Percentiles rank a stretch among this genome's conserved stretches.
Conservation (phyloP, 306 rosid species). For the Cotoneaster glaucophyllus region DNA sequence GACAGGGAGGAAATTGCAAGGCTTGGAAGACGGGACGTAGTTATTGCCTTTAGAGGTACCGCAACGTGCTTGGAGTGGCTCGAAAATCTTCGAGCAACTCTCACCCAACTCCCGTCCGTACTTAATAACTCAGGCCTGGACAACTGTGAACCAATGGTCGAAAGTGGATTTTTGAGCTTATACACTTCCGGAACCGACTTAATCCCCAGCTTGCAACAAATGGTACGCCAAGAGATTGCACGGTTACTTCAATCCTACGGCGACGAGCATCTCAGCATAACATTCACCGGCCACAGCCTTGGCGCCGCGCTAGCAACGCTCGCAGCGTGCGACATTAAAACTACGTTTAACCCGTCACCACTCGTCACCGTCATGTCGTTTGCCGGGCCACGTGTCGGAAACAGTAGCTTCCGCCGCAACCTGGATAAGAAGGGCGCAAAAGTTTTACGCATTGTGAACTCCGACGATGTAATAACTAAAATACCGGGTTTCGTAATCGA, state of each 20-base stretch:
- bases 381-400: conserved; percentile 77
- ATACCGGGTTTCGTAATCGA: conserved; percentile 58
- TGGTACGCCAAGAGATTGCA: conserved; percentile 44
- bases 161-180: conserved; percentile 72
- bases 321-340: conserved; percentile 47
- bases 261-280: conserved; percentile 53
- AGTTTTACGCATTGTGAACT: conserved; percentile 59
- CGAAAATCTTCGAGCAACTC: conserved; percentile 67
- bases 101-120: conserved; percentile 24
- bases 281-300: conserved; percentile 85
- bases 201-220: conserved; percentile 45
- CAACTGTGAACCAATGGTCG: conserved; percentile 50
- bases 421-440: conserved; percentile 46
- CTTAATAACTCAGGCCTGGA: background rate
- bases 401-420: conserved; percentile 36
- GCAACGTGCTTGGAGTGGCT: conserved; percentile 85
- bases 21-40: conserved; percentile 72
- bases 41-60: conserved; percentile 67
- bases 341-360: conserved; percentile 22
- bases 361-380: conserved; percentile 64
- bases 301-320: conserved; percentile 89
- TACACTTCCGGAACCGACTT: conserved; percentile 40
- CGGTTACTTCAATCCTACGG: conserved; percentile 40
- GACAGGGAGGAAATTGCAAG: conserved; percentile 54
- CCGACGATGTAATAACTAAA: conserved; percentile 53